Evolutionary conservation across 768 basidiomycete species (phyloP).

Genomic region (Mycena galericulata): DNA sequence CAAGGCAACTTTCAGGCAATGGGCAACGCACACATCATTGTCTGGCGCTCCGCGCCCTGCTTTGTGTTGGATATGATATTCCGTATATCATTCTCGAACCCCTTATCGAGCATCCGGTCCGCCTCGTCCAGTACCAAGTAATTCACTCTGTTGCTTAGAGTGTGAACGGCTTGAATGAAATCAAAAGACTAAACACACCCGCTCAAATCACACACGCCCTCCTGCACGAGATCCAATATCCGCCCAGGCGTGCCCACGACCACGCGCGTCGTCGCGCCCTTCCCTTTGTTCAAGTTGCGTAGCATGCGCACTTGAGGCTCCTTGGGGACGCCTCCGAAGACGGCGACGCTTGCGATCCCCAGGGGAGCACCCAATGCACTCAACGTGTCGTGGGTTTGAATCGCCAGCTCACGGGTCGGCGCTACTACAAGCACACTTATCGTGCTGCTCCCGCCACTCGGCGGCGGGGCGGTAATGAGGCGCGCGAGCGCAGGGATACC

Average conservation of each 20-base stretch:
- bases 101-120: conserved; percentile 97
- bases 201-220: conserved; percentile 86
- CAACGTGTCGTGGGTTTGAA: conserved; percentile 93
- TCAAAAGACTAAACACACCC: conserved; percentile 56
- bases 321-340: conserved; percentile 97
- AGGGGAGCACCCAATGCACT: conserved; percentile 78
- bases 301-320: conserved; percentile 81
- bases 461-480: conserved; percentile 58
- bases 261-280: conserved; percentile 71
- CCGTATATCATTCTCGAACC: conserved; percentile 97
- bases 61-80: conserved; percentile 85
- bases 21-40: conserved; percentile 87
- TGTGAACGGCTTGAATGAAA: conserved; percentile 6
- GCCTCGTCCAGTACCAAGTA: conserved; percentile 98
- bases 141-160: conserved; percentile 65
- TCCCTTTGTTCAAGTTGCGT: conserved; percentile 61
- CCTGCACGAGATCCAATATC: conserved; percentile 90
- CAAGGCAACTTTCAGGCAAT: neutral
- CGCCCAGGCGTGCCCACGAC: conserved; percentile 97
- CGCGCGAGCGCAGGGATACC: conserved; percentile 89
- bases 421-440: conserved; percentile 85
- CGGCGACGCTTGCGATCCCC: conserved; percentile 83
- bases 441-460: conserved; percentile 47
- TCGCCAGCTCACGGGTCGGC: conserved; percentile 95
- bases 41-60: conserved; percentile 80